phyloP scores from a whole-genome alignment of 2,329 filamentous ascomycete species.

The Claviceps pazoutovae region DNA sequence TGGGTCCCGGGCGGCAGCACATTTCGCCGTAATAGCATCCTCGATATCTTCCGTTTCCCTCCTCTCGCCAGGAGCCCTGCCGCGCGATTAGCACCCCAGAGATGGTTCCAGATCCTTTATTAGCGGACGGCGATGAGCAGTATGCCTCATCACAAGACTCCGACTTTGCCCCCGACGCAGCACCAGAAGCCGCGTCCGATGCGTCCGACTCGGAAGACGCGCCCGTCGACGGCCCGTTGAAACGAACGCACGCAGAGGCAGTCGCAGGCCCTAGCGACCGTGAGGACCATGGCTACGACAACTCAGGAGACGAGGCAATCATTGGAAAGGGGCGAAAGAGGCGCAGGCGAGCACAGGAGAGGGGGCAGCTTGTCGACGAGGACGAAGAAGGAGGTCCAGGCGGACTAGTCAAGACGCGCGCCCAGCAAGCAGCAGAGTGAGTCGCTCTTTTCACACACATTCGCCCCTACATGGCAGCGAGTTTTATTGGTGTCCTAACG shows the following conservation, averaged over 20 bases:
- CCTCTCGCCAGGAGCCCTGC: background rate
- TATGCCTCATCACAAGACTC: slow-evolving; percentile 62
- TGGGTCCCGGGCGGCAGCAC: no score
- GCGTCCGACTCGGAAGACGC: slow-evolving; percentile 36
- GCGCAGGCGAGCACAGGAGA: slow-evolving; percentile 29
- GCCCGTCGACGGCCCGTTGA: slow-evolving; percentile 13
- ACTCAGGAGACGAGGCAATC: slow-evolving; percentile 60
- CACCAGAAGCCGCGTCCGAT: slow-evolving; percentile 30
- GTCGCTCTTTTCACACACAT: slow-evolving; percentile 10
- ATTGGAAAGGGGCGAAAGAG: slow-evolving; percentile 48
- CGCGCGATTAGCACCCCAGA: slow-evolving; percentile 5
- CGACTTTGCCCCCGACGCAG: slow-evolving; percentile 52
- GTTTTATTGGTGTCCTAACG: background rate
- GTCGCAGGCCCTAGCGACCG: slow-evolving; percentile 12
- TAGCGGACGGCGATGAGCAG: slow-evolving; percentile 37
- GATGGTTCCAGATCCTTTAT: slow-evolving; percentile 24
- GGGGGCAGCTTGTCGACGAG: slow-evolving; percentile 26
- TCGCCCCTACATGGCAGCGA: background rate
- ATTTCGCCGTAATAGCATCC: background rate
- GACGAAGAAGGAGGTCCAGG: slow-evolving; percentile 42
- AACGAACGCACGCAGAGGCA: slow-evolving; percentile 10
- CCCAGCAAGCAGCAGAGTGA: slow-evolving; percentile 52
- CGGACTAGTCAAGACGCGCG: slow-evolving; percentile 56
- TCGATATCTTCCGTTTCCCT: background rate
- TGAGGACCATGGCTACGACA: slow-evolving; percentile 41